Percentiles rank a stretch among this genome's conserved stretches.
These are phyloP conservation scores for Yarrowia keelungensis DNA, from an alignment of 805 yeast species.

Conservation along the genomic window DNA sequence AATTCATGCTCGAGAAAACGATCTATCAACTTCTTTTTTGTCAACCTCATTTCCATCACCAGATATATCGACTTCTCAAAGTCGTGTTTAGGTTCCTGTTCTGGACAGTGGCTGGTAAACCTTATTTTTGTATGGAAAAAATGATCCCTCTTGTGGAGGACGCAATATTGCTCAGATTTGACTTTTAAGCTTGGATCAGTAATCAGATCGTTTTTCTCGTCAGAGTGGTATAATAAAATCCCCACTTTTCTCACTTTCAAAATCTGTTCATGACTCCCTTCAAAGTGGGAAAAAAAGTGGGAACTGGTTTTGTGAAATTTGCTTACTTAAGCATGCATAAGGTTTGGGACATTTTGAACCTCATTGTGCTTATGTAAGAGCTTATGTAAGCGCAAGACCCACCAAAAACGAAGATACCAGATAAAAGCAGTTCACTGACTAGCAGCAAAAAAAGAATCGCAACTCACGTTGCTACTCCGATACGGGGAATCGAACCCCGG, in stretches of 20 bases:
- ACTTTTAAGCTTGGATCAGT: too few species aligned
- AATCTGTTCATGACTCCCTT: too few species aligned
- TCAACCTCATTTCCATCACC: neutral
- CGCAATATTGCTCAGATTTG: neutral
- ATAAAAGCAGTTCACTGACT: too few species aligned
- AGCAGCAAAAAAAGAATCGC: neutral
- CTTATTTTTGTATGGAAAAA: neutral
- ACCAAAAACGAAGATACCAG: neutral
- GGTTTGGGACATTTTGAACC: neutral
- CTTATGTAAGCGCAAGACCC: neutral
- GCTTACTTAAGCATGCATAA: slow-evolving; percentile 20
- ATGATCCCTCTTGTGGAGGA: neutral
- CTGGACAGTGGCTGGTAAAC: slow-evolving; percentile 24
- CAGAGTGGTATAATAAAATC: too few species aligned
- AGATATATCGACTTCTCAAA: neutral
- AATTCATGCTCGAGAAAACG: too few species aligned
- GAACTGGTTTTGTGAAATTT: slow-evolving; percentile 16
- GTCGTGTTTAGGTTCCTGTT: neutral
- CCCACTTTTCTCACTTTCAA: too few species aligned
- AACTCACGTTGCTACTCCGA: slow-evolving; percentile 5
- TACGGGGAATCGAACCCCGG: slow-evolving; percentile 40
- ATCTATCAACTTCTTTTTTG: neutral
- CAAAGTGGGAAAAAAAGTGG: slow-evolving; percentile 1
- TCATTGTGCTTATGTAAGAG: neutral
- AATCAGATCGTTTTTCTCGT: neutral